These are phyloP conservation scores for Neoboletus brunneissimus DNA, from an alignment of 768 basidiomycete species.

Conservation along the genomic window DNA sequence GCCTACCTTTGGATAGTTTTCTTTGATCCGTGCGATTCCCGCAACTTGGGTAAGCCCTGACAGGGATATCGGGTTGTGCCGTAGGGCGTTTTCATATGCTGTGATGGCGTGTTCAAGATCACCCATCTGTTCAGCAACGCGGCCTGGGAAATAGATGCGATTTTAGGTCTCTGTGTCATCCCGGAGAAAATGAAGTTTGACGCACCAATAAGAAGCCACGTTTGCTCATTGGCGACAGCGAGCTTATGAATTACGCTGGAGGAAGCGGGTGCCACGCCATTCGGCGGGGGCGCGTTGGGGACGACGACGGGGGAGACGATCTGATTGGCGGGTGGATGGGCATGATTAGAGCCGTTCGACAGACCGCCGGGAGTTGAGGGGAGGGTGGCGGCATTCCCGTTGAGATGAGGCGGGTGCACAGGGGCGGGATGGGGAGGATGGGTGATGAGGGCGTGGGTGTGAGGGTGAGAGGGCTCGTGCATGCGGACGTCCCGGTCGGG, in stretches of 20 bases:
- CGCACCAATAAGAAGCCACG: constrained; percentile 89
- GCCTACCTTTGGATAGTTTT: constrained; percentile 91
- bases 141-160: constrained; percentile 52
- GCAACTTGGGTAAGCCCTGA: constrained; percentile 91
- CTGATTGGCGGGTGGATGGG: constrained; percentile 33
- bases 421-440: constrained; percentile 38
- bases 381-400: constrained; percentile 44
- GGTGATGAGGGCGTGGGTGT: constrained; percentile 42
- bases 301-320: constrained; percentile 50
- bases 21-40: constrained; percentile 94
- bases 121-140: constrained; percentile 93
- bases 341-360: constrained; percentile 42
- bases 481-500: constrained; percentile 60
- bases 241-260: constrained; percentile 68
- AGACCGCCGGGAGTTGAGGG: constrained; percentile 44
- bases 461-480: constrained; percentile 51
- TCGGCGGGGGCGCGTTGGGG: constrained; percentile 29
- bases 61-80: constrained; percentile 91
- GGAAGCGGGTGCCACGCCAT: constrained; percentile 23
- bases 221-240: constrained; percentile 86
- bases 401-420: constrained; percentile 46
- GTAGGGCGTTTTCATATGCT: constrained; percentile 92
- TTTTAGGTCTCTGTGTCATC: constrained; percentile 13
- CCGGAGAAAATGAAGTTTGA: constrained; percentile 1
- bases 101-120: constrained; percentile 90